These are phyloP conservation scores for Colletotrichum somersetense DNA, from an alignment of 2,329 filamentous ascomycete species.

Conservation along the genomic window DNA sequence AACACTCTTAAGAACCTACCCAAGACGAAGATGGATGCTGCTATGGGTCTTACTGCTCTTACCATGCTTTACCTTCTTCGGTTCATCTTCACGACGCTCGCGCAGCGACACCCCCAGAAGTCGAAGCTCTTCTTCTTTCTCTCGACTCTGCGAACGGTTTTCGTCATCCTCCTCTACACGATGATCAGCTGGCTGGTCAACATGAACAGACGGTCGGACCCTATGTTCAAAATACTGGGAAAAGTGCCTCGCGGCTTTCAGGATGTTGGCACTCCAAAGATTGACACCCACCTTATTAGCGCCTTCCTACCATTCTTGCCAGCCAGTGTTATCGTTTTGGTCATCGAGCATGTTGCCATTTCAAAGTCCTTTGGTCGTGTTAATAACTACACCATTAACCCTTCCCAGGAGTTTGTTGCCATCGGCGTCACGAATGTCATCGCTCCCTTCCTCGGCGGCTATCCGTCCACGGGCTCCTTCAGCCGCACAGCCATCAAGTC, in stretches of 20 bases:
- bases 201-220: constrained; percentile 71
- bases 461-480: constrained; percentile 95
- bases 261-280: constrained; percentile 77
- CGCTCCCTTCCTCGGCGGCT: constrained; percentile 91
- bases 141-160: constrained; percentile 90
- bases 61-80: constrained; percentile 83
- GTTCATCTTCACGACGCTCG: constrained; percentile 71
- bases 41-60: constrained; percentile 88
- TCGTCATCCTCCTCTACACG: constrained; percentile 92
- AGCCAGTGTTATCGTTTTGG: constrained; percentile 89
- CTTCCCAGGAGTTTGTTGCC: constrained; percentile 94
- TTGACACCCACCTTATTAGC: constrained; percentile 75
- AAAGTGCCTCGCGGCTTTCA: constrained; percentile 88
- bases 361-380: constrained; percentile 96
- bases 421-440: constrained; percentile 93
- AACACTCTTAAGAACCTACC: constrained; percentile 82
- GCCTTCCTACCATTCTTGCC: constrained; percentile 81
- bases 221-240: constrained; percentile 80
- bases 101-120: constrained; percentile 75
- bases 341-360: constrained; percentile 97
- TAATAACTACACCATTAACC: constrained; percentile 96
- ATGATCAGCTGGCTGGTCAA: constrained; percentile 91
- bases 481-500: constrained; percentile 97
- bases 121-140: constrained; percentile 88
- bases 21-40: constrained; percentile 79